Base-by-base conservation (phyloP, 192 early-diverging fungal genomes). In the Entophlyctis helioformis region DNA sequence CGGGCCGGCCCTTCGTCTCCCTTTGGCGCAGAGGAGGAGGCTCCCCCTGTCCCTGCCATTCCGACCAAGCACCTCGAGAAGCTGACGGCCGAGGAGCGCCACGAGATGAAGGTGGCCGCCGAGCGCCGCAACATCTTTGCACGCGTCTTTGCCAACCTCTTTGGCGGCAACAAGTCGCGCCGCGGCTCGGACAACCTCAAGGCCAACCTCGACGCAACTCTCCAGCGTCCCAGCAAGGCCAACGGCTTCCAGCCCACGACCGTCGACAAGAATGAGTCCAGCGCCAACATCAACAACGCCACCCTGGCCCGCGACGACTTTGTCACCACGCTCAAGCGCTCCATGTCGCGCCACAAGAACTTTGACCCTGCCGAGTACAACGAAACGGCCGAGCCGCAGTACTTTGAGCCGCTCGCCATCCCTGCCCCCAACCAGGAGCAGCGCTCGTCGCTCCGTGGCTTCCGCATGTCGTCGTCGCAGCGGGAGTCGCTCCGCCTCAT, bases 351-450 rank as follows among this genome's bases (percentile, higher is more conserved):
- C n/a, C n/a, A n/a, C n/a, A n/a, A n/a, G n/a, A n/a, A n/a, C n/a
- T n/a, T n/a, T n/a, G n/a, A n/a, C n/a, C n/a, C n/a, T n/a, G n/a
- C n/a, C n/a, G n/a, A n/a, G n/a, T n/a, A n/a, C n/a, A n/a, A n/a
- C n/a, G 39, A 44, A 22, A 50, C 11, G 13, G n/a, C 46, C 0
- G 56, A 47, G 28, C 46, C 44, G 1, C 28, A 54, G 16, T 62
- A 62, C 39, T 64, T 47, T 49, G 64, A 67, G 37, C 69, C 69
- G 12, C 45, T 72, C 11, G 21, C 38, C 34, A 32, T 67, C 38
- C 58, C 64, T 2, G n/a, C 34, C 18, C 55, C 59, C 24, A 51
- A 41, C 32, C 58, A 54, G 38, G 56, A 60, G 31, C 42, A 50
- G 35, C 43, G 61, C 13, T 35, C 42, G 2, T 13, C 21, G 11